Conservation (phyloP, 116 monocot species). For the Papilionanthe hybrid region DNA sequence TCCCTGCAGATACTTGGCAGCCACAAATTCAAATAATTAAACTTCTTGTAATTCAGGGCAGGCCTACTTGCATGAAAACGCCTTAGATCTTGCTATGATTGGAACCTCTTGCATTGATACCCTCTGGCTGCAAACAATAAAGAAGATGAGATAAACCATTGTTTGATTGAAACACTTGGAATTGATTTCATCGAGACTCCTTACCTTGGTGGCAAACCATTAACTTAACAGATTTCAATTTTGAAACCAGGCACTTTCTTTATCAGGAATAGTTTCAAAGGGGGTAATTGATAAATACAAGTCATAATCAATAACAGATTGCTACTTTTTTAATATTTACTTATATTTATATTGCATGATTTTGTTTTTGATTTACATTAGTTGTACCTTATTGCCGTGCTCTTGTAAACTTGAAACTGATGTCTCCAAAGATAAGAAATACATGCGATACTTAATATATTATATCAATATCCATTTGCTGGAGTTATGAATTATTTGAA, state of each 20-base stretch:
- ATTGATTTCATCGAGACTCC: background rate
- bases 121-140: background rate
- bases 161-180: background rate
- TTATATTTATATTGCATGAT: background rate
- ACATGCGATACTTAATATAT: background rate
- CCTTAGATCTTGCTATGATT: background rate
- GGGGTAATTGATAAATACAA: background rate
- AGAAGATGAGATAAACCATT: background rate
- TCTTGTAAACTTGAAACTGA: too few relatives aligned
- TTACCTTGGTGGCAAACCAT: background rate
- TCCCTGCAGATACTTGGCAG: background rate
- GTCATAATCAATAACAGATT: background rate
- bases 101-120: background rate
- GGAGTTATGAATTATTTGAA: background rate
- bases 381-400: background rate
- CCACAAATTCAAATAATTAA: background rate
- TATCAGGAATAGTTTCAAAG: background rate
- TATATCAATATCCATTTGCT: background rate
- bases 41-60: background rate
- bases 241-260: background rate
- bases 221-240: background rate
- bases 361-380: background rate
- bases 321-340: background rate
- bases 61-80: background rate
- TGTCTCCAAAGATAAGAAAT: too few relatives aligned